A percentile compares a stretch with the other conserved stretches of the same genome.
Evolutionary conservation across 768 basidiomycete genomes (phyloP).

Genomic region (Tulasnella sp.): DNA sequence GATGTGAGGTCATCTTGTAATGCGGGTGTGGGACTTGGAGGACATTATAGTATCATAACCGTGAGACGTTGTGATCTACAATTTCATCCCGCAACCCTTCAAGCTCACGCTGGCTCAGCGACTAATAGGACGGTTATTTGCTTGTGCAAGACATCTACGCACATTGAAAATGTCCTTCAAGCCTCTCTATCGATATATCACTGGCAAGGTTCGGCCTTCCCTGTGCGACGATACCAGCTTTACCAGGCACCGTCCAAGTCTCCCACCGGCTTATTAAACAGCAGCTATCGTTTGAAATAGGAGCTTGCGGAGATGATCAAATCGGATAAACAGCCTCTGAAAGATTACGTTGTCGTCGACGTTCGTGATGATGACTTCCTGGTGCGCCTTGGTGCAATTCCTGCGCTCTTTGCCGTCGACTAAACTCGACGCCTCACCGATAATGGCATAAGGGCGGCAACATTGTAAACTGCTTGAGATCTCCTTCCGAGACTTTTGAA

Average conservation of each 20-base stretch:
- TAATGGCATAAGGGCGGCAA: conserved; percentile 65
- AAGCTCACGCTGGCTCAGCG: not conserved
- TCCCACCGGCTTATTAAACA: not conserved
- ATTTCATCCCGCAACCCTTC: not conserved
- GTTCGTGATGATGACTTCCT: conserved; percentile 73
- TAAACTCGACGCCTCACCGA: not conserved
- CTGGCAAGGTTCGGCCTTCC: not conserved
- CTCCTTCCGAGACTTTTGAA: conserved; percentile 51
- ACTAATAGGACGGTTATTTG: not conserved
- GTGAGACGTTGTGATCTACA: not conserved
- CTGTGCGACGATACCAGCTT: not conserved
- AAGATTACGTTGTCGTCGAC: conserved; percentile 69
- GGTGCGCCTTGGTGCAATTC: not conserved
- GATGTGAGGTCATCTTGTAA: not conserved
- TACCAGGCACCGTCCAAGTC: too few relatives aligned
- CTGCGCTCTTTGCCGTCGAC: not conserved
- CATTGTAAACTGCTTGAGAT: conserved; percentile 51
- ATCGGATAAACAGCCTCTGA: conserved; percentile 42
- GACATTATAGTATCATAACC: too few relatives aligned
- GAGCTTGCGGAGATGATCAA: conserved; percentile 61
- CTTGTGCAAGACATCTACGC: not conserved
- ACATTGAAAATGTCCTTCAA: not conserved
- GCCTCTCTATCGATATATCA: conserved; percentile 2
- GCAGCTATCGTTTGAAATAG: conserved; percentile 27
- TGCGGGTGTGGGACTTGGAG: not conserved